Percentiles rank a stretch among this genome's conserved stretches.
These are phyloP conservation scores for Rhizoctonia solani DNA, from an alignment of 1,284 basidiomycete genomes.

Conservation along the genomic window DNA sequence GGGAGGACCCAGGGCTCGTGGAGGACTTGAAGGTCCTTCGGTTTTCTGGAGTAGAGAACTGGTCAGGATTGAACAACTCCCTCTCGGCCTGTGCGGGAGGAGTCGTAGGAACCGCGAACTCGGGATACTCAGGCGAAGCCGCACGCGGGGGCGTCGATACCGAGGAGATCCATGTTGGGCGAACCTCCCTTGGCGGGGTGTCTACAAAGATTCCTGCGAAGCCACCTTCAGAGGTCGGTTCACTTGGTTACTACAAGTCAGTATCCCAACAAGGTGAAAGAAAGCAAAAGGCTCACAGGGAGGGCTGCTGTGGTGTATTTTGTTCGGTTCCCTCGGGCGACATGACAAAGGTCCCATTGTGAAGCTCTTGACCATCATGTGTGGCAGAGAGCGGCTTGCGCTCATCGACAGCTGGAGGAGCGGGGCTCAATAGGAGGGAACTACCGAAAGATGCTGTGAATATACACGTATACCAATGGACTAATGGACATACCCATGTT, in stretches of 20 bases:
- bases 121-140: neutral
- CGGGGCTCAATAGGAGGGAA: neutral
- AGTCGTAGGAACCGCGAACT: neutral
- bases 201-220: conserved; percentile 13
- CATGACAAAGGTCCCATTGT: conserved; percentile 3
- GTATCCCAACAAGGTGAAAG: neutral
- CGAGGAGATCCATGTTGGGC: conserved; percentile 14
- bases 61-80: neutral
- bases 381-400: conserved; percentile 1
- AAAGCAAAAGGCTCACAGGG: neutral
- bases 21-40: neutral
- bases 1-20: neutral
- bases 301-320: neutral
- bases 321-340: conserved; percentile 9
- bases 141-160: neutral
- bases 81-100: conserved; percentile 1
- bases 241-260: neutral
- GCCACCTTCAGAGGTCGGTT: neutral
- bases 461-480: too few species aligned
- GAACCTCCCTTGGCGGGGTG: neutral
- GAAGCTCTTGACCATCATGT: neutral
- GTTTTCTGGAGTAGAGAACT: conserved; percentile 3
- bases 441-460: too few species aligned
- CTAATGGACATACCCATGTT: neutral
- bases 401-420: neutral